Base-by-base conservation (phyloP, 2,329 filamentous ascomycete species). In the Diaporthe longicolla region DNA sequence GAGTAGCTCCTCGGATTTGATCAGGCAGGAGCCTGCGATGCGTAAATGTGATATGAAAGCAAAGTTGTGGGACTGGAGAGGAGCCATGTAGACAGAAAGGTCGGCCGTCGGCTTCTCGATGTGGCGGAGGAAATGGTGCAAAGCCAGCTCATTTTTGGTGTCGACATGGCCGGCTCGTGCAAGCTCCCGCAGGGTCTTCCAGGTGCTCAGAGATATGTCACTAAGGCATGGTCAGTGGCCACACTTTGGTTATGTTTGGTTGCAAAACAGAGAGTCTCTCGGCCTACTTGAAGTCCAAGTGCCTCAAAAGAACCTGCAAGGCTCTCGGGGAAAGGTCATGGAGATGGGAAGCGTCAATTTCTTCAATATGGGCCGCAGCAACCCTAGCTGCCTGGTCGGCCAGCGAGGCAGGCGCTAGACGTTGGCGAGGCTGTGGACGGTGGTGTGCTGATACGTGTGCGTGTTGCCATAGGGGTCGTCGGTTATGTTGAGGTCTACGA, bases 31-130 rank as follows among this genome's bases (percentile, higher is more conserved):
- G 11, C 74, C 74, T 13, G 48, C 54, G 29, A 75, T 58, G 7
- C 59, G 63, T 11, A 75, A 54, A 55, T 75, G 71, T 3, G 74
- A 55, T 57, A 75, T 54, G n/a, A 75, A 75, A 37, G 58, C 37
- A n/a, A 75, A 74, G 4, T 10, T 63, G 11, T 40, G 11, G 9
- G 71, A 48, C 24, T 57, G 61, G 11, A 75, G 61, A 26, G 71
- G 71, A n/a, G 57, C 52, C 32, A 66, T 32, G 29, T 73, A 75
- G 45, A 71, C 40, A 37, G 61, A 59, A 35, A 75, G 57, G 19
- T 48, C 59, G 19, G 73, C 73, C 3, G 45, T 63, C 24, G 74
- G 72, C 4, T 15, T 6, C 32, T 19, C 13, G 24, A 75, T 55
- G 11, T 61, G 54, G 26, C 54, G 35, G 13, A 40, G 11, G 40